Evolutionary conservation across 1,284 basidiomycete species (phyloP).

Genomic region (Puccinia coronata): DNA sequence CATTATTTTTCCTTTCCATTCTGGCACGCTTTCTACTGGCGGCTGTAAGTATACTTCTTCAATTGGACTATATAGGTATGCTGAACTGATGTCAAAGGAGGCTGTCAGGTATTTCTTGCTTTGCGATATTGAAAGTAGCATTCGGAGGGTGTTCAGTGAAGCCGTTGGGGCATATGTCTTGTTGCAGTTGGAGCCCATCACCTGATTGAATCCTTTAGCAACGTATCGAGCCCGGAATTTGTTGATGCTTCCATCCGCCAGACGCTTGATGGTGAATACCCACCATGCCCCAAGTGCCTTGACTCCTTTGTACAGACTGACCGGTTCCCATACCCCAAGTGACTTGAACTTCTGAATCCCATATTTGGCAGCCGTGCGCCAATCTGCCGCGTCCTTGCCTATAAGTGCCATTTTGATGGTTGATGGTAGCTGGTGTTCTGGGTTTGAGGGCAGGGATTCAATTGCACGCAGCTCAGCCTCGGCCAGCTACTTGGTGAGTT

Average conservation of each 20-base stretch:
- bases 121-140: not conserved
- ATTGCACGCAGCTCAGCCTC: not conserved
- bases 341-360: not conserved
- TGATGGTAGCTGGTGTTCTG: not conserved
- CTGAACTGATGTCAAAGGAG: constrained; percentile 8
- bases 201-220: constrained; percentile 22
- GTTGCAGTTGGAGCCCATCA: not conserved
- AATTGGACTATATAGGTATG: constrained; percentile 21
- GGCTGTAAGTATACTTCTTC: constrained; percentile 20
- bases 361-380: not conserved
- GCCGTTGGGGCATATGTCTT: constrained; percentile 24
- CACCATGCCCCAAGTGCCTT: not conserved
- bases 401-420: not conserved
- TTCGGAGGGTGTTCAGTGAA: not conserved
- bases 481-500: not conserved
- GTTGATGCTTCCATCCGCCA: not conserved
- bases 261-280: not conserved
- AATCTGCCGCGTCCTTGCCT: not conserved
- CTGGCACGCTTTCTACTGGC: not conserved
- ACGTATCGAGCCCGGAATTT: constrained; percentile 6
- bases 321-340: not conserved
- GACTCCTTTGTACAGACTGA: not conserved
- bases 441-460: not conserved
- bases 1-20: not conserved
- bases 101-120: not conserved